Conservation (phyloP, 495 filamentous ascomycete species). For the Penicillium turbatum region DNA sequence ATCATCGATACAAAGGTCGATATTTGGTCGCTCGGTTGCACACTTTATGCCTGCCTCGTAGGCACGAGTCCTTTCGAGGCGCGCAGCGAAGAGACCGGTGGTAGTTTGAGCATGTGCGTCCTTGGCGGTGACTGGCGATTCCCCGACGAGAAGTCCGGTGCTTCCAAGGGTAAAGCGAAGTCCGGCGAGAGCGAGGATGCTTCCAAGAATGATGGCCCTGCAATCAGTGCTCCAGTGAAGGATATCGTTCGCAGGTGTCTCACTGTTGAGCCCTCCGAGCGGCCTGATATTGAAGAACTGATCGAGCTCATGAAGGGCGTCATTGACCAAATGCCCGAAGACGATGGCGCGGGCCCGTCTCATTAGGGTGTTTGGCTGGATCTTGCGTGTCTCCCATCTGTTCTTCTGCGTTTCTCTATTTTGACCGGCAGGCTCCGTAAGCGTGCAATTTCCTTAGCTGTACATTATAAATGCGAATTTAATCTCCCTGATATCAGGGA, state of each 20-base stretch:
- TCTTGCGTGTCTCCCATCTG: neutral
- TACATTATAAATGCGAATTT: conserved; percentile 10
- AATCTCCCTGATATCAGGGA: neutral
- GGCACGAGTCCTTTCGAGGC: conserved; percentile 97
- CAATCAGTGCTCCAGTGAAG: conserved; percentile 72
- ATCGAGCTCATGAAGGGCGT: conserved; percentile 74
- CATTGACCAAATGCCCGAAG: conserved; percentile 70
- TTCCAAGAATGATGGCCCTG: conserved; percentile 26
- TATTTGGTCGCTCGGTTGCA: conserved; percentile 96
- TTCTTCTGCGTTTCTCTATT: neutral
- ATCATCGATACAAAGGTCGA: conserved; percentile 96
- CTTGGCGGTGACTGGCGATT: conserved; percentile 91
- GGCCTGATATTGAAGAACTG: conserved; percentile 87
- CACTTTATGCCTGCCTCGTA: conserved; percentile 89
- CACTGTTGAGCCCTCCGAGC: conserved; percentile 84
- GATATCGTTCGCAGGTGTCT: conserved; percentile 85
- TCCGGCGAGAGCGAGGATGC: conserved; percentile 27
- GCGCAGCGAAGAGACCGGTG: conserved; percentile 90
- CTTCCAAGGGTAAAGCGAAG: conserved; percentile 54
- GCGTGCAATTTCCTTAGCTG: conserved; percentile 3
- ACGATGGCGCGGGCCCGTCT: conserved; percentile 32
- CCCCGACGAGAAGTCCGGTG: conserved; percentile 67
- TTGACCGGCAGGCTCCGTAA: conserved; percentile 20
- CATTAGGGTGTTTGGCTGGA: conserved; percentile 9
- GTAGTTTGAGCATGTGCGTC: conserved; percentile 85